Base-by-base conservation (phyloP, 169 alveolate species). In the Plasmodium knowlesi region DNA sequence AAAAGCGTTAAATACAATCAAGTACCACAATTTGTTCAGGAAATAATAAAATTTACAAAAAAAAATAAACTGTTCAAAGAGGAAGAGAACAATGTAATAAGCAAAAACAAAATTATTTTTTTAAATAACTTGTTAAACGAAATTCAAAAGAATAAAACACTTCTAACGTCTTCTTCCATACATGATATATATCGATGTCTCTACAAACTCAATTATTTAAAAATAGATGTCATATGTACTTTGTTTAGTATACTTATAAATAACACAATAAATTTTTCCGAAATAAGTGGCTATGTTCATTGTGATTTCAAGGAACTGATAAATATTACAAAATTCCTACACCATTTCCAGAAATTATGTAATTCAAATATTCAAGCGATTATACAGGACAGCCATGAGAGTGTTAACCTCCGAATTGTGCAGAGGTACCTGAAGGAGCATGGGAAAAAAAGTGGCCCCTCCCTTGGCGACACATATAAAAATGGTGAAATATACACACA, bases 1-100 rank as follows among this genome's bases (percentile, higher is more conserved):
- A 85, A 85, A 74, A 74, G 41, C 22, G 93, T 85, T 25, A 85
- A 85, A 53, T 85, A 85, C 54, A 74, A 85, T 85, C 93, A 85
- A 78, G 50, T 73, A 6, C 93, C 93, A 14, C 86, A 46, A 34
- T 85, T 74, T 76, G 86, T 85, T 74, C 93, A 85, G 73, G 93
- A 5, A 14, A 74, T 85, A 28, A 74, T 41, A 50, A 85, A 85
- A 54, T 85, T 85, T 57, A 76, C 86, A 1, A 73, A 78, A 76
- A 85, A 76, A 37, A 85, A 85, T 85, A 70, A 70, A 85, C 25
- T 32, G n/a, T 28, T 28, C 39, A 41, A 30, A 5, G 84, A 85
- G 39, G 67, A 73, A 37, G 32, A 74, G 14, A 54, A 85, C 70
- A 50, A 28, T 43, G 76, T 37, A 34, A 74, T 85, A 85, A 78